phyloP scores from a whole-genome alignment of 495 filamentous ascomycete genomes.

The Annulohypoxylon maeteangense region DNA sequence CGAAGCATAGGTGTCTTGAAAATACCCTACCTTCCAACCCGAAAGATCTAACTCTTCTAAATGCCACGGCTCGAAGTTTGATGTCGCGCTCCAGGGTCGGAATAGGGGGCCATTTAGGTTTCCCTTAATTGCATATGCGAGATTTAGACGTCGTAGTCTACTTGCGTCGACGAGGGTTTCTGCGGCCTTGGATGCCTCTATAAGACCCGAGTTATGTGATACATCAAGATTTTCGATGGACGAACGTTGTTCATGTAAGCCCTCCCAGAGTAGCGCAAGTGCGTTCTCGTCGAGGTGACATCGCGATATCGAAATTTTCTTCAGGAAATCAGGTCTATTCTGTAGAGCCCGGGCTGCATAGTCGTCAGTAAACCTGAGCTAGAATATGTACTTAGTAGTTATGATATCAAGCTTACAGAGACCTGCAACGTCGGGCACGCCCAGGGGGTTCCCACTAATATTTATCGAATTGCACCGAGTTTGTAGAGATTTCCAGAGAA shows the following conservation, averaged over 20 bases:
- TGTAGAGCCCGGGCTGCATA: constrained; percentile 39
- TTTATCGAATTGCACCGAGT: constrained; percentile 85
- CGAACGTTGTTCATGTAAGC: constrained; percentile 70
- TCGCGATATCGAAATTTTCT: constrained; percentile 82
- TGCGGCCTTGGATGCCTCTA: constrained; percentile 70
- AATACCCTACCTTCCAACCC: constrained; percentile 66
- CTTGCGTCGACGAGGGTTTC: constrained; percentile 44
- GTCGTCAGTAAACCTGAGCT: constrained; percentile 7
- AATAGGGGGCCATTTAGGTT: constrained; percentile 40
- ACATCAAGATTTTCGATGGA: constrained; percentile 82
- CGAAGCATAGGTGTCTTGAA: neutral
- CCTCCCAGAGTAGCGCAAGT: constrained; percentile 66
- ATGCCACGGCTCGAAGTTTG: constrained; percentile 70
- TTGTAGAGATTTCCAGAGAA: constrained; percentile 74
- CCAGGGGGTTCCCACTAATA: constrained; percentile 84
- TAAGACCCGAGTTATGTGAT: constrained; percentile 77
- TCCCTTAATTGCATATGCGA: constrained; percentile 45
- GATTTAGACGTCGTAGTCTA: constrained; percentile 32
- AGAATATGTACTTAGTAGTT: too few relatives aligned
- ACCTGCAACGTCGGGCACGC: constrained; percentile 79
- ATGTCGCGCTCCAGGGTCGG: constrained; percentile 38
- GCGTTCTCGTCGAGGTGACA: constrained; percentile 75
- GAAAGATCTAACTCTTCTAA: constrained; percentile 78
- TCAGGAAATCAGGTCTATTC: constrained; percentile 55
- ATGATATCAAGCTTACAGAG: constrained; percentile 46